phyloP scores from a whole-genome alignment of 257 asterid species.

The Solanum chilense region DNA sequence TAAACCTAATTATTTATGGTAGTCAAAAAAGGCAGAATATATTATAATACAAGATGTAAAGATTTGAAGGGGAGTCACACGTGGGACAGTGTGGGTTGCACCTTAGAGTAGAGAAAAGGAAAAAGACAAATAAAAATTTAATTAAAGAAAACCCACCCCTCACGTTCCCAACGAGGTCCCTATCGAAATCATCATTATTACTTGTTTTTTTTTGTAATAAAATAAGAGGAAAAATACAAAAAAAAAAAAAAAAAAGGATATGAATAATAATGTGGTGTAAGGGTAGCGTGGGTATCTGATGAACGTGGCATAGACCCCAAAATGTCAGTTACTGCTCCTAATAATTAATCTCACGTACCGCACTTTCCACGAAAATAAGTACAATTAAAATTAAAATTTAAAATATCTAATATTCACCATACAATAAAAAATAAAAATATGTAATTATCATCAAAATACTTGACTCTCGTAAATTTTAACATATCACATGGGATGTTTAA shows the following conservation, averaged over 20 bases:
- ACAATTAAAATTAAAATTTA: no score
- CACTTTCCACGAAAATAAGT: not conserved
- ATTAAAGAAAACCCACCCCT: not conserved
- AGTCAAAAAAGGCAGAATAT: not conserved
- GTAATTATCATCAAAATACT: not conserved
- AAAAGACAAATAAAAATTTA: not conserved
- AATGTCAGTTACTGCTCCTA: constrained; percentile 19
- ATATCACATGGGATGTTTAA: not conserved
- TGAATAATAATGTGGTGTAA: not conserved
- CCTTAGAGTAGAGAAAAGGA: not conserved
- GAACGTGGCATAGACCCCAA: constrained; percentile 23
- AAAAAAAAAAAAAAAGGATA: not conserved
- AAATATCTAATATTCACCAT: no score
- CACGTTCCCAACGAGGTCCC: not conserved
- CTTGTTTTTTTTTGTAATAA: not conserved
- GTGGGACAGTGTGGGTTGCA: constrained; percentile 32
- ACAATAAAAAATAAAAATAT: no score
- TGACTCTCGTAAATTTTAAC: not conserved
- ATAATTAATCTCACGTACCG: constrained; percentile 22
- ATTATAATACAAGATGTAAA: not conserved
- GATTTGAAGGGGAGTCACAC: constrained; percentile 25
- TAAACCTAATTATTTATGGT: not conserved
- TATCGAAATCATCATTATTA: not conserved
- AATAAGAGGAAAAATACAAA: not conserved
- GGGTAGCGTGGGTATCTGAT: not conserved